Base-by-base conservation (phyloP, 495 filamentous ascomycete genomes). In the Podospora sp. region DNA sequence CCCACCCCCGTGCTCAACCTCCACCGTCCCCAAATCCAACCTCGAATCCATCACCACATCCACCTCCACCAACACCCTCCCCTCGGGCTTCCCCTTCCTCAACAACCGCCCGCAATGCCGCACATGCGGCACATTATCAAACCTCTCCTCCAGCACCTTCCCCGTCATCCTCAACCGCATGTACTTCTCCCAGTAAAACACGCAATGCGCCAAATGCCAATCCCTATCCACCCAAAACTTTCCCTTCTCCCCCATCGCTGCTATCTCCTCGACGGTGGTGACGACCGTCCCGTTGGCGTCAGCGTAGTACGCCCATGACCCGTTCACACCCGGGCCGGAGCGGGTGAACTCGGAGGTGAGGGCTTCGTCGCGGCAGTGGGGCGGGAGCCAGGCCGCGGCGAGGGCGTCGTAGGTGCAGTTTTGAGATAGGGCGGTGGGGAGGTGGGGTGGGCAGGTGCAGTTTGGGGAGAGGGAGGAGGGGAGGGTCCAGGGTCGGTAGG, bases 391-490 rank as follows among this genome's bases (percentile, higher is more conserved):
- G 25, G 56, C 56, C 26, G 56, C n/a, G 5, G 56, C 22, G 16
- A 59, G 56, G 8, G 56, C 25, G 56, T 59, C 56, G 25, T 59
- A 59, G 1, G 22, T 59, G 56, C 56, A 59, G 16, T 59, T 27
- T 20, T 3, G 52, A 7, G 24, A 22, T 6, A 22, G 52, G 20
- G 52, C 52, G 7, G 9, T n/a, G 8, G 21, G 52, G 22, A 59
- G 6, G 26, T 2, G 9, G 24, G 24, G 2, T 1, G 3, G 3
- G 56, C 56, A 59, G 26, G 6, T 7, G 26, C 56, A 59, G 56
- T n/a, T 9, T 3, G 29, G 29, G 18, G 6, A 26, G 56, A 59
- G 56, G 22, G 6, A 8, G 26, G 56, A 1, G 11, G 56, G 56
- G 56, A 59, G 56, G 21, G 56, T 59, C 24, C 24, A 27, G 22